Conservation (phyloP, 345 rosid genomes). For the Chamaenerion angustifolium region DNA sequence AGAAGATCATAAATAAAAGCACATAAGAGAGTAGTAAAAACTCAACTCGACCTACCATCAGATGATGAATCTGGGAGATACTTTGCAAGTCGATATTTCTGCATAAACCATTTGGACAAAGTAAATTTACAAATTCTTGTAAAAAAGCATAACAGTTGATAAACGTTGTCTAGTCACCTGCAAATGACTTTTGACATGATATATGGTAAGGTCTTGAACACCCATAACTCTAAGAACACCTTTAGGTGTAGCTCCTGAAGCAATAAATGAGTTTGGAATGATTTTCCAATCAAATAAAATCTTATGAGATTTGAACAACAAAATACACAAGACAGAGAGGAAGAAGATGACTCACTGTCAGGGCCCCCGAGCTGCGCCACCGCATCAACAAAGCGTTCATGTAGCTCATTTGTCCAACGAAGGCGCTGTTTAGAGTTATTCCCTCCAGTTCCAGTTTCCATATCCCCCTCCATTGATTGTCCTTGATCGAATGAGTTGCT, state of each 20-base stretch:
- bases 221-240: conserved; percentile 14
- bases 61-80: conserved; percentile 11
- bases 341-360: conserved; percentile 53
- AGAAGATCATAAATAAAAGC: conserved; percentile 1
- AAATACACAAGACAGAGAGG: not conserved
- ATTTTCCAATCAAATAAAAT: too few species aligned
- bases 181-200: conserved; percentile 20
- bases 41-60: conserved; percentile 11
- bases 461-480: conserved; percentile 34
- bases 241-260: conserved; percentile 13
- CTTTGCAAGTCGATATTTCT: conserved; percentile 16
- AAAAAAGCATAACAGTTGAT: too few species aligned
- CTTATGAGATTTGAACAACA: too few species aligned
- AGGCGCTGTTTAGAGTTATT: conserved; percentile 77
- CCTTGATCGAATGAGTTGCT: conserved; percentile 36
- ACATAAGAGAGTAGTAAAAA: not conserved
- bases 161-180: conserved; percentile 7
- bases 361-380: conserved; percentile 99
- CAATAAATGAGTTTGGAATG: not conserved
- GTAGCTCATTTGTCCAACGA: conserved; percentile 99
- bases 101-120: not conserved
- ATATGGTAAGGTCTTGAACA: conserved; percentile 11
- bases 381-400: conserved; percentile 96
- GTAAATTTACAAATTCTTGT: too few species aligned
- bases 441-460: conserved; percentile 69